Evolutionary conservation across 495 filamentous ascomycete genomes (phyloP).

Genomic region (Cercophora sp.): DNA sequence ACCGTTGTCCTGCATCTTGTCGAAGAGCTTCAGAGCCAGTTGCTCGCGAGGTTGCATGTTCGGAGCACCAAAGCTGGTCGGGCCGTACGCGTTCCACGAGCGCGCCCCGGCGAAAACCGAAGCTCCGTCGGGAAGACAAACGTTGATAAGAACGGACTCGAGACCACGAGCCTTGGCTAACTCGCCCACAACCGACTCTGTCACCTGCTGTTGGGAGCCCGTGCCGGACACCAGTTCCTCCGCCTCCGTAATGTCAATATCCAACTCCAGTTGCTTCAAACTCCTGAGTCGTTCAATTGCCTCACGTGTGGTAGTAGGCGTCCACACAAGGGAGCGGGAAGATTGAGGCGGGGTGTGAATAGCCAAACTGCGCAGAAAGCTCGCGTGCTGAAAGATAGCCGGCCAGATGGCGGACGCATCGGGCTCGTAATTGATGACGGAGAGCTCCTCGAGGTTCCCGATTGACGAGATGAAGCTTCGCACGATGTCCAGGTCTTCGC

Average conservation of each 20-base stretch:
- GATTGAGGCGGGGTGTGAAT: conserved; percentile 11
- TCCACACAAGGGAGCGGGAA: conserved; percentile 2
- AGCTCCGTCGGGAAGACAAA: conserved; percentile 1
- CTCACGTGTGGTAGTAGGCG: background rate
- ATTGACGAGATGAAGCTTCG: conserved; percentile 11
- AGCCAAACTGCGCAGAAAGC: conserved; percentile 3
- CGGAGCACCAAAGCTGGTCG: background rate
- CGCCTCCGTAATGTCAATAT: background rate
- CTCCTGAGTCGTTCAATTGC: background rate
- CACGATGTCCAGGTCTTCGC: conserved; percentile 9
- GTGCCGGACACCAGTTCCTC: background rate
- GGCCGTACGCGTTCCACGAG: conserved; percentile 6
- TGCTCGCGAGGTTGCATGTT: conserved; percentile 5
- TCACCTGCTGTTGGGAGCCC: background rate
- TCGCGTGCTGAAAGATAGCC: conserved; percentile 13
- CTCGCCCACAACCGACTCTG: background rate
- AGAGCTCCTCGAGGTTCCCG: conserved; percentile 7
- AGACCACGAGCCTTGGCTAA: background rate
- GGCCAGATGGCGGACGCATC: conserved; percentile 9
- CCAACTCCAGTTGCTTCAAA: conserved; percentile 9
- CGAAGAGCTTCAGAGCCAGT: conserved; percentile 2
- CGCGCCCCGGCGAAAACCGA: conserved; percentile 2
- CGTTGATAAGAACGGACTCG: conserved; percentile 11
- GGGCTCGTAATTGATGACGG: conserved; percentile 10
- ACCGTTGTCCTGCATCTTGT: background rate